Evolutionary conservation across 2,329 filamentous ascomycete species (phyloP).

Genomic region (Furcasterigmium furcatum): DNA sequence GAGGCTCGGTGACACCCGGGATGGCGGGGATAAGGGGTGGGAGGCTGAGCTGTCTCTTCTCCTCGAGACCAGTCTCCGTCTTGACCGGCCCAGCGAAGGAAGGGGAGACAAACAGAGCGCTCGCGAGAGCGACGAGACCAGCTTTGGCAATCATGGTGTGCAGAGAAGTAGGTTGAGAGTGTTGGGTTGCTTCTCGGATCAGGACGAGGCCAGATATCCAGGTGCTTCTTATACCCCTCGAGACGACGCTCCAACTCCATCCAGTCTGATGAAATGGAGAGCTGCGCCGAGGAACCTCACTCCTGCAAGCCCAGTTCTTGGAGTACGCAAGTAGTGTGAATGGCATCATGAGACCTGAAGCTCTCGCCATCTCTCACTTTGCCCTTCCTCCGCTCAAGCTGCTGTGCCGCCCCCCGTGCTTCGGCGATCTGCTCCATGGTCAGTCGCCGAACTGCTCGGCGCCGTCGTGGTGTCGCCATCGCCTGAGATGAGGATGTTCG

Average conservation of each 20-base stretch:
- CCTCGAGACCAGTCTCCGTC: background rate
- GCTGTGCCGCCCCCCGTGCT: background rate
- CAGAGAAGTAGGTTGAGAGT: background rate
- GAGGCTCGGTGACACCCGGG: constrained; percentile 55
- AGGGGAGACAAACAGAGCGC: background rate
- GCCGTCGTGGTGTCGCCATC: constrained; percentile 1
- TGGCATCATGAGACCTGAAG: constrained; percentile 2
- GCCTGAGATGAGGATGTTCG: constrained; percentile 2
- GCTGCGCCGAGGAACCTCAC: background rate
- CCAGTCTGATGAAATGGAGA: too few relatives aligned
- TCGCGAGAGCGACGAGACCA: background rate
- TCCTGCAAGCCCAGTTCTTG: too few relatives aligned
- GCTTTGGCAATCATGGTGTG: constrained; percentile 1
- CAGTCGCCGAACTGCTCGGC: background rate
- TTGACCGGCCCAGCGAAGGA: background rate
- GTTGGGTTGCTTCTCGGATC: background rate
- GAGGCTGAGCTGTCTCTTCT: constrained; percentile 27
- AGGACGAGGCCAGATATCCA: background rate
- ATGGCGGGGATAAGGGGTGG: constrained; percentile 56
- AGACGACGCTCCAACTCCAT: too few relatives aligned
- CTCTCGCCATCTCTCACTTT: background rate
- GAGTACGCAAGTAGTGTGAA: too few relatives aligned
- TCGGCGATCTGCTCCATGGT: background rate
- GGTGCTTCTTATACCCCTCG: background rate
- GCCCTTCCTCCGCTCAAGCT: background rate